Conservation (phyloP, 2,329 filamentous ascomycete genomes). For the Tolypocladium tropicale region DNA sequence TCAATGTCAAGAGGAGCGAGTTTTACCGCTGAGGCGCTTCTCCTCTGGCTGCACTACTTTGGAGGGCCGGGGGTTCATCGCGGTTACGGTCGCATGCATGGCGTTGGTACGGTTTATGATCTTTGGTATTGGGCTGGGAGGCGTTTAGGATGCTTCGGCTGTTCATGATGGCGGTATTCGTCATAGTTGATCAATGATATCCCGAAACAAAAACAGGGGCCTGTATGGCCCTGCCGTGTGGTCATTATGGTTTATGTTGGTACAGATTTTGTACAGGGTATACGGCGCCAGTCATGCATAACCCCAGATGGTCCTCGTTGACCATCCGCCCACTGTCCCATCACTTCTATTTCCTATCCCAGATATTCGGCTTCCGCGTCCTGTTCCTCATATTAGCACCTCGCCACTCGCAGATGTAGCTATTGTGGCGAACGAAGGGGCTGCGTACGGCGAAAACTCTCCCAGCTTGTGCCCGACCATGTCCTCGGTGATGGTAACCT, state of each 20-base stretch:
- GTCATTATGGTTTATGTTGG: conserved; percentile 10
- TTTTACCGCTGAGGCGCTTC: conserved; percentile 64
- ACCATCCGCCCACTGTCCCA: conserved; percentile 6
- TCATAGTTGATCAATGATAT: not conserved
- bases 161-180: not conserved
- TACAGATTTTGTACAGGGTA: conserved; percentile 19
- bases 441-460: conserved; percentile 76
- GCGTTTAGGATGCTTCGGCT: conserved; percentile 1
- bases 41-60: not conserved
- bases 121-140: not conserved
- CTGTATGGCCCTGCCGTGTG: not conserved
- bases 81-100: not conserved
- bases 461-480: conserved; percentile 96
- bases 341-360: conserved; percentile 26
- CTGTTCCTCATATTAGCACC: conserved; percentile 19
- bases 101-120: conserved; percentile 2
- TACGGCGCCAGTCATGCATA: not conserved
- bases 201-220: not conserved
- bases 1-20: conserved; percentile 94
- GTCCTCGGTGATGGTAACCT: conserved; percentile 79
- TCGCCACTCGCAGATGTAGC: not conserved
- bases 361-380: conserved; percentile 49
- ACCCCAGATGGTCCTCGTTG: conserved; percentile 6
- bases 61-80: not conserved
- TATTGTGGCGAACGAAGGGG: not conserved